Evolutionary conservation across 2,329 filamentous ascomycete species (phyloP), one percentile per base, ranked within the genome.

Genomic region (Pyricularia sp.): DNA sequence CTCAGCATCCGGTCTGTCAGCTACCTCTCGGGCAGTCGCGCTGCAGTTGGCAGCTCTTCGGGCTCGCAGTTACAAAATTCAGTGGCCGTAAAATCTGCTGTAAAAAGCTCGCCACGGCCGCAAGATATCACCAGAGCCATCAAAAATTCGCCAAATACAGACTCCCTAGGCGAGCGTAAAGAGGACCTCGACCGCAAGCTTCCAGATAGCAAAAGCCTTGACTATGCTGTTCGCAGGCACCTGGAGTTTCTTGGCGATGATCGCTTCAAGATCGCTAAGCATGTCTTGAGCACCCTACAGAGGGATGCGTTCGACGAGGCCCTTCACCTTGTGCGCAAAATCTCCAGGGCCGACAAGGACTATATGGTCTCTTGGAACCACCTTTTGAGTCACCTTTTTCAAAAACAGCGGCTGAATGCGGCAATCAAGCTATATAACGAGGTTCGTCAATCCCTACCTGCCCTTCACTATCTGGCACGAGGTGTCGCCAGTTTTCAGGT

Each of bases 371-470:
- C 91, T 70, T 99, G 94, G 94, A 98, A 98, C 78, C 87, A 92
- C 75, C 79, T 97, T 64, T 89, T 99, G 69, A 85, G 90, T 69
- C 88, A 93, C 77, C 82, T 87, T 71, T 80, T 97, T 77, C 79
- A 84, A 61, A 81, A 87, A 28, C 82, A 86, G 61, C 84, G 84
- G 67, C 78, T 93, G 42, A 83, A 84, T 70, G 80, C 82, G 25
- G 94, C 92, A 23, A 79, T 97, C 69, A 93, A 91, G 79, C 82
- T 93, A n/a, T 97, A 89, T 81, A 97, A 97, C 78, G 94, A 98
- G 78, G 91, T 92, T 78, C 71, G 82, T 10, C 69, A 23, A 31
- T 12, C 69, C 65, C 66, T 7, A 9, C 23, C 31, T 64, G n/a
- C 36, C 11, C 30, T n/a, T 25, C 20, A 20, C 26, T 26, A 10